Conservation (phyloP, 164 flowering plant genomes). For the Chimonanthus praecox region DNA sequence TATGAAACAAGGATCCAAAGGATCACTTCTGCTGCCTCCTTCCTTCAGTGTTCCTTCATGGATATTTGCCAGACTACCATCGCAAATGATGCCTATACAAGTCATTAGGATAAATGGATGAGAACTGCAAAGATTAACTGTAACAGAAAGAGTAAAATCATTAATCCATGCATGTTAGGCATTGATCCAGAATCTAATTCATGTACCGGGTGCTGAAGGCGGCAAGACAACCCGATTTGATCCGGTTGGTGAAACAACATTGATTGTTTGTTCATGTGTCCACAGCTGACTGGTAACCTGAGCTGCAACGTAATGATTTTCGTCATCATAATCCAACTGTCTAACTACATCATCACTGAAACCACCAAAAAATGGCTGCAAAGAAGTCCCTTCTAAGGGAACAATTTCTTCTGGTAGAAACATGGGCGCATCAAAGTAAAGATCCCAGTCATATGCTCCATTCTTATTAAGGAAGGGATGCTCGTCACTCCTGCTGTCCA, state of each 20-base stretch:
- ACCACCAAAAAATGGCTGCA: not conserved
- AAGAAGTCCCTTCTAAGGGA: not conserved
- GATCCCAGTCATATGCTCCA: slow-evolving; percentile 44
- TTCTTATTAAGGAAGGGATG: slow-evolving; percentile 23
- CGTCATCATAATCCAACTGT: slow-evolving; percentile 18
- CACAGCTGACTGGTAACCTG: slow-evolving; percentile 24
- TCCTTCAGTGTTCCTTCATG: slow-evolving; percentile 27
- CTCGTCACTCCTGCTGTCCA: slow-evolving; percentile 10
- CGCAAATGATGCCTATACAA: slow-evolving; percentile 39
- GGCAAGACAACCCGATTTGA: slow-evolving; percentile 17
- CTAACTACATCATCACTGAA: slow-evolving; percentile 15
- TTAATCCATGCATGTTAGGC: slow-evolving; percentile 1
- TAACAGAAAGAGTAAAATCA: slow-evolving; percentile 13
- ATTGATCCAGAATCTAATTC: not conserved
- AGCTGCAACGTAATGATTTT: slow-evolving; percentile 5
- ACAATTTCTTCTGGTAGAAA: slow-evolving; percentile 28
- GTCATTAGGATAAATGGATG: slow-evolving; percentile 13
- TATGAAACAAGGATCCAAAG: slow-evolving; percentile 38
- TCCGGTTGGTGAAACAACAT: slow-evolving; percentile 17
- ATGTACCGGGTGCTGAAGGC: slow-evolving; percentile 46
- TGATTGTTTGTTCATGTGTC: slow-evolving; percentile 28
- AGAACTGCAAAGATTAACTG: slow-evolving; percentile 12
- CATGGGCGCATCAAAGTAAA: slow-evolving; percentile 55
- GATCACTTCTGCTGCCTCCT: slow-evolving; percentile 21
- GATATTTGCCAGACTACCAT: slow-evolving; percentile 16